Evolutionary conservation across 768 basidiomycete genomes (phyloP), one percentile per base, ranked within the genome.

Genomic region (Phylloporus rhodoxanthus): DNA sequence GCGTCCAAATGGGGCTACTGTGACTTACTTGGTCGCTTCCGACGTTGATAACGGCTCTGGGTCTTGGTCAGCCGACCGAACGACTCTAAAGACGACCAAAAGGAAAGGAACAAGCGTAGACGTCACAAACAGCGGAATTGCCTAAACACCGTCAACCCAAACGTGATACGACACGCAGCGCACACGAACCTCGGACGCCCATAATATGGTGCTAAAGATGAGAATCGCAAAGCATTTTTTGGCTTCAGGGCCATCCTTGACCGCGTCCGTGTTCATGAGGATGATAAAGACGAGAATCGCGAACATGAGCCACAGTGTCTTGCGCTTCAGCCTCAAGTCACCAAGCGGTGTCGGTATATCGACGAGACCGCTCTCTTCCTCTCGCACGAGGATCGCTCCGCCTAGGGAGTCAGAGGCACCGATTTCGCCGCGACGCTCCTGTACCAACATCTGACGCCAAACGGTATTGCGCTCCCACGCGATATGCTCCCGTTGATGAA

Each of bases 401-500:
- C 73, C 59, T 33, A 57, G 56, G 25, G 65, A 55, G 43, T 70
- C 72, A 49, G 68, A 49, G 54, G 70, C 44, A 37, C 70, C 63
- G 21, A 55, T 17, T 21, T 50, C 43, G 15, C 90, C 87, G 4
- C 81, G 76, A 25, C 90, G 78, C 57, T 90, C 87, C 34, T 81
- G 79, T 2, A 82, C 85, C 51, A 96, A 87, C 92, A 96, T 94
- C 67, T 91, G 86, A 21, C 91, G 77, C 96, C 96, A 99, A 11
- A 98, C 86, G 1, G 96, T 99, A 62, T 98, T 93, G 28, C 96
- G 81, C 62, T 98, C 95, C 84, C 94, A 95, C 3, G 95, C 94
- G 54, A 95, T 87, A 63, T 91, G 87, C 68, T 97, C 93, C 17
- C 91, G 82, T 49, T 94, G 84, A 64, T 94, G 83, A 14, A 91